Base-by-base conservation (phyloP, 83 land plant genomes). In the Diphasiastrum complanatum region DNA sequence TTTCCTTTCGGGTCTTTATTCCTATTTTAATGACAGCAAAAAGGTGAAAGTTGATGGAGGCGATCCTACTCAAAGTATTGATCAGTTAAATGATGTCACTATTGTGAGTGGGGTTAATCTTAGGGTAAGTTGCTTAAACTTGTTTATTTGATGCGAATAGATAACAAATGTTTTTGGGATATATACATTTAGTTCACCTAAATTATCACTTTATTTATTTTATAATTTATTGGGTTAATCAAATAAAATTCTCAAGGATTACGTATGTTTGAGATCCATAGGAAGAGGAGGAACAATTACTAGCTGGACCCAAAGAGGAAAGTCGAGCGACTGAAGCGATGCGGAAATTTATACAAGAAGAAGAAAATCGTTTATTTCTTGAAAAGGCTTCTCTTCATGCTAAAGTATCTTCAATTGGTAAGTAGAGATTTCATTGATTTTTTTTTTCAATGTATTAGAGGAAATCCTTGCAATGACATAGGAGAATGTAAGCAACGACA, bases 41-140 rank as follows among this genome's bases (percentile, higher is more conserved):
- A 92, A 89, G 78, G 96, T 83, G 66, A 92, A 92, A 76, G 77
- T 73, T 28, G 60, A 81, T 70, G 89, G 89, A 16, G 71, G 58
- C 34, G 72, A 75, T 65, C 71, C 53, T 43, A 91, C 82, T 49
- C 95, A 85, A 65, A 92, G 96, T 78, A 85, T 92, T 69, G 96
- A 92, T 47, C 91, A 85, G 51, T 85, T 92, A 4, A 92, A 88
- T 79, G 91, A 92, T 81, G 98, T 92, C 19, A 88, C 98, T 55
- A 91, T 91, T 78, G 95, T 92, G 49, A 88, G 98, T 76, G 98
- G 98, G 25, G 98, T 92, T 25, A 88, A 88, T 41, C 66, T 92
- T 11, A 76, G 84, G 85, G 98, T 93, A 85, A 40, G 56, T 1
- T 34, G 43, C 31, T 37, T 23, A 1, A 12, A 20, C 53, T 23